A percentile compares a stretch with the other conserved stretches of the same genome.
Evolutionary conservation across 805 yeast genomes (phyloP).

Genomic region (Wickerhamomyces chambardii): DNA sequence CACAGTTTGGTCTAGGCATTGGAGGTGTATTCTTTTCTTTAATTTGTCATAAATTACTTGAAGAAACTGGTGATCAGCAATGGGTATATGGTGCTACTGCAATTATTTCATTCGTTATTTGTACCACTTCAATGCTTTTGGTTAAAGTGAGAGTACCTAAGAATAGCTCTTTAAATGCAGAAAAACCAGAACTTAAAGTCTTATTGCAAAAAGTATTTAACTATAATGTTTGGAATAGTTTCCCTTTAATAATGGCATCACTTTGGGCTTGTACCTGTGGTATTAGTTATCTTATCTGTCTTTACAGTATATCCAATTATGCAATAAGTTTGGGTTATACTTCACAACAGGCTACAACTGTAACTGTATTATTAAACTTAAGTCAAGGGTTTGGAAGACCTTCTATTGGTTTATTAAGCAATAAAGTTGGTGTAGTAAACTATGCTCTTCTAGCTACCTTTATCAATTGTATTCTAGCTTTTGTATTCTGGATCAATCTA

Average conservation of each 20-base stretch:
- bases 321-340: slow-evolving; percentile 39
- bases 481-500: slow-evolving; percentile 38
- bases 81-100: slow-evolving; percentile 42
- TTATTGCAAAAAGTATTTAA: no score
- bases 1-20: slow-evolving; percentile 41
- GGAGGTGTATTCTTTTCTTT: slow-evolving; percentile 40
- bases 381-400: slow-evolving; percentile 43
- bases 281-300: slow-evolving; percentile 31
- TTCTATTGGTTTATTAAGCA: slow-evolving; percentile 34
- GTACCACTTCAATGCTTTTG: slow-evolving; percentile 31
- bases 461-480: slow-evolving; percentile 24
- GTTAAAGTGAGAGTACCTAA: slow-evolving; percentile 32
- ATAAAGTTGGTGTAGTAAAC: slow-evolving; percentile 36
- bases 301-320: slow-evolving; percentile 36
- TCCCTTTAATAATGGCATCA: no score
- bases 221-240: no score
- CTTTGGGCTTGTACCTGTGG: slow-evolving; percentile 27
- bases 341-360: slow-evolving; percentile 29
- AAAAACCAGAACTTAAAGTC: slow-evolving; percentile 2
- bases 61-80: slow-evolving; percentile 29
- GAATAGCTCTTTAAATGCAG: slow-evolving; percentile 12
- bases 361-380: slow-evolving; percentile 37
- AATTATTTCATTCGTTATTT: slow-evolving; percentile 23
- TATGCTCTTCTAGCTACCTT: slow-evolving; percentile 27
- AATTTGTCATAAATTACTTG: slow-evolving; percentile 32